Percentiles rank a stretch among this genome's conserved stretches.
These are phyloP conservation scores for Lachnellula occidentalis DNA, from an alignment of 2,329 filamentous ascomycete species.

Conservation along the genomic window DNA sequence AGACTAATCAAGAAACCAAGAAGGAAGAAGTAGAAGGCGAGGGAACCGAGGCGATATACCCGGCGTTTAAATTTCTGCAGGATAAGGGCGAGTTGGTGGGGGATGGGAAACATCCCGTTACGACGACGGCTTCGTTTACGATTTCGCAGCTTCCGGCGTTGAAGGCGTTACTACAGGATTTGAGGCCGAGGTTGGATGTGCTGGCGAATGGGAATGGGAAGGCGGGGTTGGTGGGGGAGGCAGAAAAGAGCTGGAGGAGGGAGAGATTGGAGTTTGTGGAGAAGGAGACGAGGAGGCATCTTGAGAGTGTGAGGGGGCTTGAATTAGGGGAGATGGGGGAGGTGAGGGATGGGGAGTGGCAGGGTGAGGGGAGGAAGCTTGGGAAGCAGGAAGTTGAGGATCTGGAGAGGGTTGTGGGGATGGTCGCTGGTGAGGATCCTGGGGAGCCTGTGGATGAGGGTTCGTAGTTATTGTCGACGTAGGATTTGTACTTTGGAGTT, in stretches of 20 bases:
- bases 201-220: slow-evolving; percentile 37
- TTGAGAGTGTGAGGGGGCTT: slow-evolving; percentile 65
- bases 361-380: slow-evolving; percentile 47
- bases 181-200: slow-evolving; percentile 58
- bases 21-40: slow-evolving; percentile 11
- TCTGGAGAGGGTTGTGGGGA: slow-evolving; percentile 45
- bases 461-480: background rate
- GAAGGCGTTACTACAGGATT: slow-evolving; percentile 59
- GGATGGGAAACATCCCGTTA: slow-evolving; percentile 52
- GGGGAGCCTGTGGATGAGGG: slow-evolving; percentile 25
- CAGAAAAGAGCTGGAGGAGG: slow-evolving; percentile 55
- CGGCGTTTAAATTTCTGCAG: slow-evolving; percentile 51
- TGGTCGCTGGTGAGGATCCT: slow-evolving; percentile 36
- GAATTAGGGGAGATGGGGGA: slow-evolving; percentile 58
- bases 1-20: slow-evolving; percentile 38
- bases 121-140: slow-evolving; percentile 71
- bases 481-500: slow-evolving; percentile 1
- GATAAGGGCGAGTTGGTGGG: slow-evolving; percentile 46
- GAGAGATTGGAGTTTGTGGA: slow-evolving; percentile 82
- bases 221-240: slow-evolving; percentile 31
- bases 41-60: slow-evolving; percentile 15
- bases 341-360: slow-evolving; percentile 60
- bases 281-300: slow-evolving; percentile 66
- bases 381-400: slow-evolving; percentile 51
- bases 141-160: slow-evolving; percentile 79